A percentile compares a stretch with the other conserved stretches of the same genome.
phyloP scores from a whole-genome alignment of 768 basidiomycete genomes.

The Kwoniella dejecticola region DNA sequence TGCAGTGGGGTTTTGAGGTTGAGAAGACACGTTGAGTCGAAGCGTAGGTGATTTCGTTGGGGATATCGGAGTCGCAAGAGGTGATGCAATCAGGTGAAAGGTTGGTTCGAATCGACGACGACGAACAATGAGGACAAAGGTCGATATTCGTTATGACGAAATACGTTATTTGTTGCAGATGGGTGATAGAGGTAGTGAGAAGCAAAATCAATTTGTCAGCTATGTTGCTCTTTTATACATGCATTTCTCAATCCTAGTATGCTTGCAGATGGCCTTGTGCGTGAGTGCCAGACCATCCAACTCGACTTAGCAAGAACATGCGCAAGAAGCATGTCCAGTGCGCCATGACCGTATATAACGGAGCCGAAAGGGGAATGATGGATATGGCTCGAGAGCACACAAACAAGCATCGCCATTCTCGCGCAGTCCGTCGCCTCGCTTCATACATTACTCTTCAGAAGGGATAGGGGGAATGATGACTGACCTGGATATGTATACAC shows the following conservation, averaged over 20 bases:
- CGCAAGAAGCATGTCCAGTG: background rate
- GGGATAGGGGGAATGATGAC: background rate
- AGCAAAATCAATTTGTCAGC: too few species aligned
- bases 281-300: background rate
- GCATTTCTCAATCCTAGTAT: too few species aligned
- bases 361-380: background rate
- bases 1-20: background rate
- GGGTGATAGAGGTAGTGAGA: too few species aligned
- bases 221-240: too few species aligned
- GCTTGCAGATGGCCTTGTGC: too few species aligned
- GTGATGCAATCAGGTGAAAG: background rate
- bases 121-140: background rate
- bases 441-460: too few species aligned
- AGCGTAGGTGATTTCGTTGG: constrained; percentile 6
- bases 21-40: background rate
- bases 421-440: background rate
- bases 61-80: constrained; percentile 9
- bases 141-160: too few species aligned
- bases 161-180: too few species aligned
- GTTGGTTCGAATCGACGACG: background rate
- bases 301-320: background rate
- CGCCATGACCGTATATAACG: background rate
- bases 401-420: background rate
- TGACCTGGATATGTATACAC: constrained; percentile 12
- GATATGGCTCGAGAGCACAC: too few species aligned